Evolutionary conservation across 192 early-diverging fungal genomes (phyloP).

Genomic region (Coemansia sp.): DNA sequence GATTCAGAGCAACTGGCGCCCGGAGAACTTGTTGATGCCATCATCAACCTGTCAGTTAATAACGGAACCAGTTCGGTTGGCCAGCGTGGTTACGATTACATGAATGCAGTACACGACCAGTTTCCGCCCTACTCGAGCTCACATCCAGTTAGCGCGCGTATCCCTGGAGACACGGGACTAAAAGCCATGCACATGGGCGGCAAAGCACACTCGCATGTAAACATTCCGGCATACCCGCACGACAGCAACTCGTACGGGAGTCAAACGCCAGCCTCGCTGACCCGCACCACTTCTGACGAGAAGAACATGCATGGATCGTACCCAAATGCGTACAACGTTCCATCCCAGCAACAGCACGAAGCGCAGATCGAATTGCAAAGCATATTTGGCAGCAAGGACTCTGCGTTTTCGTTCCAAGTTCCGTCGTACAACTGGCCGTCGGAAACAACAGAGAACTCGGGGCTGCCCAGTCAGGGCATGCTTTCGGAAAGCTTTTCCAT

Average conservation of each 20-base stretch:
- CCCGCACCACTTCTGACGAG: slow-evolving; percentile 6
- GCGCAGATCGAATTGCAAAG: slow-evolving; percentile 2
- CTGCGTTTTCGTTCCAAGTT: slow-evolving; percentile 27
- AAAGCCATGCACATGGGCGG: background rate
- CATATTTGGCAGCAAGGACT: slow-evolving; percentile 10
- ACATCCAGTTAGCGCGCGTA: background rate
- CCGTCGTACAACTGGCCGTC: slow-evolving; percentile 13
- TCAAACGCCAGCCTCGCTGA: background rate
- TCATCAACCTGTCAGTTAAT: slow-evolving; percentile 40
- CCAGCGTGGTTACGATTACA: background rate
- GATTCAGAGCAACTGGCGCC: slow-evolving; percentile 14
- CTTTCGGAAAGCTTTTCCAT: slow-evolving; percentile 9
- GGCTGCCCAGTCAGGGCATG: background rate
- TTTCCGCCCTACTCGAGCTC: background rate
- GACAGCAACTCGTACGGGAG: background rate
- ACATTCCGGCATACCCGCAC: background rate
- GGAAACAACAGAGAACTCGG: background rate
- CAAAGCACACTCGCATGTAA: background rate
- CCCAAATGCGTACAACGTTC: background rate
- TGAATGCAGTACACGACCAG: background rate
- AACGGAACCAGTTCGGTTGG: background rate
- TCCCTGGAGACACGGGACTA: background rate
- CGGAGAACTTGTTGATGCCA: slow-evolving; percentile 35
- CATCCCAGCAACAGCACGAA: background rate
- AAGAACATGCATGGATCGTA: background rate